Evolutionary conservation across 192 early-diverging fungal genomes (phyloP).

Genomic region (Cetraspora pellucida): DNA sequence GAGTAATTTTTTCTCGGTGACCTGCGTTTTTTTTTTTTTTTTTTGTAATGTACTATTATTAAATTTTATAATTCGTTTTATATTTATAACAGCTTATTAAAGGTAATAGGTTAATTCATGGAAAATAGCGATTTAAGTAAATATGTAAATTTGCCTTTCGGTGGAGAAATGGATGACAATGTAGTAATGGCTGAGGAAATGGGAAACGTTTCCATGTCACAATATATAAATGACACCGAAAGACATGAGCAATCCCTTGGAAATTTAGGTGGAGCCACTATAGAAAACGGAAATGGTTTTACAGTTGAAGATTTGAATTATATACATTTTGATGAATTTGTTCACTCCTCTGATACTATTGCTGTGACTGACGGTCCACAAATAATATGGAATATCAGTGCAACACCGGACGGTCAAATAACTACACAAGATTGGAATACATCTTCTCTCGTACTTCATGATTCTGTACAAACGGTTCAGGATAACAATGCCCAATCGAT

Average conservation of each 20-base stretch:
- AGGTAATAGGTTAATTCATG: neutral
- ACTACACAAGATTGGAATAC: neutral
- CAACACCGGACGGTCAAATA: neutral
- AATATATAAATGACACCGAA: slow-evolving; percentile 10
- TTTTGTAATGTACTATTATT: neutral
- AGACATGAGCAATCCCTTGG: slow-evolving; percentile 7
- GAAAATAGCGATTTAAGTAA: neutral
- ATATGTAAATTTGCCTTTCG: slow-evolving; percentile 15
- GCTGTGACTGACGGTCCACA: neutral
- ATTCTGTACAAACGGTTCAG: neutral
- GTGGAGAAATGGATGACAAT: slow-evolving; percentile 9
- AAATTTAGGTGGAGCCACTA: neutral
- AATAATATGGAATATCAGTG: slow-evolving; percentile 1
- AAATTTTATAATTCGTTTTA: neutral
- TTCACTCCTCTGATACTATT: neutral
- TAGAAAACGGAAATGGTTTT: neutral
- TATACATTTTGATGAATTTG: slow-evolving; percentile 3
- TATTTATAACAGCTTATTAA: neutral
- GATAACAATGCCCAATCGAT: slow-evolving; percentile 1
- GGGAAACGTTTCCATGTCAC: neutral
- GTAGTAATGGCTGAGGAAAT: neutral
- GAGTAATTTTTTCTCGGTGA: neutral
- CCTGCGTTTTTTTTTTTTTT: neutral
- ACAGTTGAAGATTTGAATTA: neutral
- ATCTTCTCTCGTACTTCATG: neutral